Evolutionary conservation across 495 filamentous ascomycete genomes (phyloP), one percentile per base, ranked within the genome.

Genomic region (Tuber aestivum): DNA sequence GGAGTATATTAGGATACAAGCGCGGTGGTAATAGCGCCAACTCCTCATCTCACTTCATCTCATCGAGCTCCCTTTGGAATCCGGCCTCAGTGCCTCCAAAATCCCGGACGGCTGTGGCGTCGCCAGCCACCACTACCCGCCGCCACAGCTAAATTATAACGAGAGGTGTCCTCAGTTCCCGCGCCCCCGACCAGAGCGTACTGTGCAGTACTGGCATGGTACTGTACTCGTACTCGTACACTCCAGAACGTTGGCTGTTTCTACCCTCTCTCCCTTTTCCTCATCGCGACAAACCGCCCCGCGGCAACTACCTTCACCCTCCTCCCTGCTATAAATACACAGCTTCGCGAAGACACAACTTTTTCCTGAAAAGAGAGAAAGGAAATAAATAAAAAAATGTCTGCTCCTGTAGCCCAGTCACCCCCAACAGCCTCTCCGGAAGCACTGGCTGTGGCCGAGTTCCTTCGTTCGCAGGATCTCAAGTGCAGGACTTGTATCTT

Each of bases 401-500:
- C 74, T 32, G 74, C 77, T 38, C 77, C 72, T 71, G 80, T 74
- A 73, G 75, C 80, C 61, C 74, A 79, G 72, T 69, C 80, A 73
- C 80, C 80, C 35, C 81, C 81, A 70, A 48, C 80, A 65, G 79
- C 82, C 50, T 77, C 81, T 56, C 95, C 95, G 48, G 91, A 93
- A 81, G 94, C 94, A 7, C 82, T 97, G 35, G 93, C 94, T 27
- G 89, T 99, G 38, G 96, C 96, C 79, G 91, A 94, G 81, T 99
- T 95, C 86, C 86, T 99, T 72, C 89, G 90, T 77, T 85, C 88
- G 72, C 94, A 97, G 85, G 87, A 93, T 78, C 86, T 99, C 78
- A 99, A 99, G 88, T 87, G 89, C 68, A 88, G 96, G 78, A 97
- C 95, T 41, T 94, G 92, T 85, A 96, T 99, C 75, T 87, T 97